A percentile compares a stretch with the other conserved stretches of the same genome.
These are phyloP conservation scores for Lactarius deliciosus DNA, from an alignment of 768 basidiomycete genomes.

Conservation along the genomic window DNA sequence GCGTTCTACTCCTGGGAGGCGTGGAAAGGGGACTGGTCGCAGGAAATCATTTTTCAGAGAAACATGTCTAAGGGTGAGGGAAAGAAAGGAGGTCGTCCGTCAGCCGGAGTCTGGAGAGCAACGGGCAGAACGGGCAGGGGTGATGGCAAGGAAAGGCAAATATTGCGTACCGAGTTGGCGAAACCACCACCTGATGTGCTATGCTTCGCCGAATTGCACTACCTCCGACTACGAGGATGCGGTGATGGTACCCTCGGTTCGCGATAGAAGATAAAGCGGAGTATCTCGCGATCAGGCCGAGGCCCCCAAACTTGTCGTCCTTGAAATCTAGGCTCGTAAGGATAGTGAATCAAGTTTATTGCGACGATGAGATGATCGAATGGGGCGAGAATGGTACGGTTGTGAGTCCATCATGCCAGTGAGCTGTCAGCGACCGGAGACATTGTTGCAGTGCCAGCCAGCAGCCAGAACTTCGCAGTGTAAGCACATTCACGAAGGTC, in stretches of 20 bases:
- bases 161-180: conserved; percentile 45
- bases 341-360: conserved; percentile 46
- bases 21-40: conserved; percentile 22
- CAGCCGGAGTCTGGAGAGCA: background rate
- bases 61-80: conserved; percentile 36
- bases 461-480: conserved; percentile 44
- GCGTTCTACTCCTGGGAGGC: conserved; percentile 16
- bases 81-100: background rate
- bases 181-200: conserved; percentile 39
- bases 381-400: conserved; percentile 35
- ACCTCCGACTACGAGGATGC: conserved; percentile 51
- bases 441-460: conserved; percentile 36
- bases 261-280: too few relatives aligned
- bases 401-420: conserved; percentile 33
- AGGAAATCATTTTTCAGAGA: conserved; percentile 35
- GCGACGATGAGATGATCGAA: conserved; percentile 59
- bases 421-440: conserved; percentile 47
- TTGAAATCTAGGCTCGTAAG: conserved; percentile 44
- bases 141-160: conserved; percentile 32
- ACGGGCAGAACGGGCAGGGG: conserved; percentile 21
- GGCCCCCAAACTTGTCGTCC: conserved; percentile 53
- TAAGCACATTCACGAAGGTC: conserved; percentile 45
- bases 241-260: conserved; percentile 38
- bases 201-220: conserved; percentile 44
- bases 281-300: conserved; percentile 38